Base-by-base conservation (phyloP, 768 basidiomycete genomes). In the Panus rudis region DNA sequence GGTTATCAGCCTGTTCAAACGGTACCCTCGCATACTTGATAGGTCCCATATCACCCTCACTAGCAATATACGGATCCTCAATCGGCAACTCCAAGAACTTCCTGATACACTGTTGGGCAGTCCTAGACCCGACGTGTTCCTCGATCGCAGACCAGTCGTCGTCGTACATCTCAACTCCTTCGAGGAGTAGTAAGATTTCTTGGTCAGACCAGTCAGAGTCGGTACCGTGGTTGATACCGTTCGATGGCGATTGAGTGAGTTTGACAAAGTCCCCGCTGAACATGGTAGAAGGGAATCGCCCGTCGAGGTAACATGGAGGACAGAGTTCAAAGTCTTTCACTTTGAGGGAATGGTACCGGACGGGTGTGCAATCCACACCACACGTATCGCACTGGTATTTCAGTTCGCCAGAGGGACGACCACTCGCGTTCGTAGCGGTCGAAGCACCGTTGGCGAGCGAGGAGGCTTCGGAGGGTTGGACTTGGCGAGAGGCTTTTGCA, bases 251-350 rank as follows among this genome's bases (percentile, higher is more conserved):
- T 32, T 61, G 63, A 4, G 84, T 77, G 51, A 92, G 75, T 57
- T 87, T 89, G 52, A 98, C 88, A 63, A 99, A 99, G 66, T 97
- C 94, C 11, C 94, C 94, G 31, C 86, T 88, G 68, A 91, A 97
- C 85, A 98, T 91, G 23, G 79, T 81, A 0, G 88, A 88, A 0
- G 96, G 92, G 73, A 99, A 99, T 35, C 96, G 88, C 2, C 94
- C 96, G 47, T 93, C 90, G 47, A 92, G 81, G 63, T 97, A 99
- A 65, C 94, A 98, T 1, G 89, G 74, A 0, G 84, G 75, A 54
- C 94, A 99, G 32, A 98, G 76, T 49, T 89, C 86, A 60, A 92
- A 82, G 54, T 91, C 84, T 55, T 91, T 91, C 56, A 86, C 84
- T 61, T 96, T 94, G 49, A 98, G 73, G 2, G 84, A 91, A 63